Evolutionary conservation across 192 early-diverging fungal genomes (phyloP), one percentile per base, ranked within the genome.

Genomic region (Phycomyces nitens): DNA sequence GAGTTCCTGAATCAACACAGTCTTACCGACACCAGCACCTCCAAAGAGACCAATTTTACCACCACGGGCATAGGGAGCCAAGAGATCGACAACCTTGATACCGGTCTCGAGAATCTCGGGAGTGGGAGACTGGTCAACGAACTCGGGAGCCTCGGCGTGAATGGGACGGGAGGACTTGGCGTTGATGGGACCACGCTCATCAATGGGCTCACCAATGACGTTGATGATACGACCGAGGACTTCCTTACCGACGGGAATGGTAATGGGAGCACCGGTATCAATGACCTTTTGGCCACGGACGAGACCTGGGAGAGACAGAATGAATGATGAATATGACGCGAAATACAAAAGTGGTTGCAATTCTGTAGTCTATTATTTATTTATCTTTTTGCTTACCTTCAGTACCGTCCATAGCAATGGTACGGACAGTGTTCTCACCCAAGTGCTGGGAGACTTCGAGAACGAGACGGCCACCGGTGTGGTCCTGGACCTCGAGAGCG

Each of bases 371-470:
- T n/a, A n/a, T n/a, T n/a, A n/a, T n/a, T n/a, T n/a, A n/a, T n/a
- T n/a, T n/a, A n/a, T n/a, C n/a, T n/a, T n/a, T n/a, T n/a, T n/a
- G n/a, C n/a, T 34, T 34, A 34, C 29, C 65, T 52, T 97, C 94
- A 68, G 95, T 97, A 80, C 93, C 95, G 87, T 98, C 95, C 95
- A 98, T 98, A 75, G 95, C 95, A 93, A 98, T 98, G 72, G 92
- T 94, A 71, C 95, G 93, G 74, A 98, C 95, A 62, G 93, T 94
- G 90, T 95, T 95, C 80, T 98, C 94, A 82, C 95, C 95, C 88
- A 89, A 91, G 77, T 98, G 95, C 83, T 96, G 94, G 54, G 94
- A 81, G 43, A 98, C 95, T 81, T 98, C 95, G 22, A 98, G 88
- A 58, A 98, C 95, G 62, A 98, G 84, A 73, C 95, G 94, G 50